These are phyloP conservation scores for Ceratocystis alfenasii DNA, from an alignment of 2,329 filamentous ascomycete species.

Conservation along the genomic window DNA sequence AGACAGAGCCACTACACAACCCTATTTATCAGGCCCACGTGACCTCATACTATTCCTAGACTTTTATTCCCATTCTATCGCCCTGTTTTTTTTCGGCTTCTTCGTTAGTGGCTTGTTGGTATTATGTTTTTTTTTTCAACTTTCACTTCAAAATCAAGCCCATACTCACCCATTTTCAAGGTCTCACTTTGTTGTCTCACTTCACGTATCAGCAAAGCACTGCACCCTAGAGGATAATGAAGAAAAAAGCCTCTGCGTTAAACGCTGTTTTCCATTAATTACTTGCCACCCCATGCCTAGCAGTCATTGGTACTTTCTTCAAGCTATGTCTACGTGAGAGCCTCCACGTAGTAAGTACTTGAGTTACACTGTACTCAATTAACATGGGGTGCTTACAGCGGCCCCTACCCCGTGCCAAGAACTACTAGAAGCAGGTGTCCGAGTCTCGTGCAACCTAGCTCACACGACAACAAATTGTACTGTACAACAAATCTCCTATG, in stretches of 20 bases:
- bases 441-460: not conserved
- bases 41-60: not conserved
- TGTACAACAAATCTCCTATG: not conserved
- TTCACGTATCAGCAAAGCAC: not conserved
- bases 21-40: not conserved
- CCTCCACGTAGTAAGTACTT: no score
- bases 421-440: not conserved
- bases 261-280: no score
- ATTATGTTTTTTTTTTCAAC: no score
- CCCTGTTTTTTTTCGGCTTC: not conserved
- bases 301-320: no score
- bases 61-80: no score
- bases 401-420: not conserved
- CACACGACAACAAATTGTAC: not conserved
- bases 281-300: no score
- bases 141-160: not conserved
- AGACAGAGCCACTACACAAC: not conserved
- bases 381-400: not conserved
- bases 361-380: not conserved
- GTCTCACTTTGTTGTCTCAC: not conserved
- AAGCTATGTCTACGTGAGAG: no score
- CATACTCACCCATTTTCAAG: not conserved
- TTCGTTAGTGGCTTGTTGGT: not conserved
- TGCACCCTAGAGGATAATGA: no score
- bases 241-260: no score